Base-by-base conservation (phyloP, 371 early-diverging fungal genomes). In the Nematocida sp. region DNA sequence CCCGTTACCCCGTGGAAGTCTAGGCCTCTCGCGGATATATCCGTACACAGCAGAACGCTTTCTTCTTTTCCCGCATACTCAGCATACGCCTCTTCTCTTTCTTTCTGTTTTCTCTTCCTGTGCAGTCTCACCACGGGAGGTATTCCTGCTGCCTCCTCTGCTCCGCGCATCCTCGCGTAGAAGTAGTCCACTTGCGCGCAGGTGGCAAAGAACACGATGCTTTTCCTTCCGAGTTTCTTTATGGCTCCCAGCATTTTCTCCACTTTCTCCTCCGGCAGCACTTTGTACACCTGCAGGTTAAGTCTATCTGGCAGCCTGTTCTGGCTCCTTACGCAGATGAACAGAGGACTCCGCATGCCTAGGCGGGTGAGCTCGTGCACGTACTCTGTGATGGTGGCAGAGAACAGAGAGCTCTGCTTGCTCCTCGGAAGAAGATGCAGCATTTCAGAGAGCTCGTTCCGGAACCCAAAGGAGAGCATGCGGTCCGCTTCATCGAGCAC, bases 161-260 rank as follows among this genome's bases (percentile, higher is more conserved):
- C 18, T 4, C 20, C 36, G 28, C 32, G 59, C 47, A 78, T 60
- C 56, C 86, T 54, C 35, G 88, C 83, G 71, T 88, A 88, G 45
- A 71, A 80, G 66, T 76, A 82, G 40, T 82, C 79, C 2, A 82
- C 82, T 53, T 80, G 65, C 11, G 57, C 75, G 65, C 82, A 82
- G 9, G 82, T 82, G 18, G 79, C 64, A 64, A 71, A 71, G 51
- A 71, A 71, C 26, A 71, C 75, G 36, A 71, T 71, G 33, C 33
- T 45, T 47, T 71, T 71, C 38, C n/a, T 32, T 36, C 66, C 66
- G 0, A 66, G 54, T 16, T 18, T 3, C 4, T n/a, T 53, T 7
- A 66, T 35, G 3, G n/a, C 36, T 1, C 39, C 23, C 38, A 53
- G 7, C 39, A 66, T 26, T 13, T 53, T 42, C 40, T 66, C 54